Base-by-base conservation (phyloP, 2,329 filamentous ascomycete genomes). In the Diaporthe sp. region DNA sequence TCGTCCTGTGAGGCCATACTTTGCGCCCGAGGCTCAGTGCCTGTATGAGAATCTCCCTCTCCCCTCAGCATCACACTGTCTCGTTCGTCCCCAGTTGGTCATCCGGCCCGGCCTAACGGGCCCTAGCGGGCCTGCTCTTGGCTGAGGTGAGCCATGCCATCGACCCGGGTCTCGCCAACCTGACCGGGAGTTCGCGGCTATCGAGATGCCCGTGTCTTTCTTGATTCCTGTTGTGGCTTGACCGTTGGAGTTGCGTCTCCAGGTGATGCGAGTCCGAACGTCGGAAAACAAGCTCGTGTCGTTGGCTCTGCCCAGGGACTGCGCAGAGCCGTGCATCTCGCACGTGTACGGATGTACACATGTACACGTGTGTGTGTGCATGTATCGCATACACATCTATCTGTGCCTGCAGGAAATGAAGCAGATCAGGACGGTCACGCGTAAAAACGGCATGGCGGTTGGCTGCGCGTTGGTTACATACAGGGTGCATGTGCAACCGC, bases 81-180 rank as follows among this genome's bases (percentile, higher is more conserved):
- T 51, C 20, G 55, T 60, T 37, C 28, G 55, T 49, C 70, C 51
- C 34, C 57, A 53, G 71, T 72, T 63, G 57, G 71, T 57, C 71
- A 72, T 47, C 49, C 60, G 57, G 71, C 47, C 70, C 49, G 70
- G 58, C 25, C 70, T 61, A 61, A 72, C 57, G 55, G 51, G 55
- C 70, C 42, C 37, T 61, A 72, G 70, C 57, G 57, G 71, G 57
- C 57, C 42, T 63, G 39, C 44, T 28, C 60, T 72, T 61, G 60
- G 57, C 71, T 72, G 71, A 72, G 71, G 60, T 63, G 71, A 63
- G 71, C 71, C 71, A 42, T 44, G 44, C 15, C 71, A 53, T 28
- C 57, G 71, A 42, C 49, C 71, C 71, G 49, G 71, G 57, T 22
- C 57, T 63, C 31, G 57, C 42, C 70, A 51, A 17, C 15, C 12